Evolutionary conservation across 805 yeast species (phyloP), one percentile per base, ranked within the genome.

Genomic region (Cyberlindnera suaveolens): DNA sequence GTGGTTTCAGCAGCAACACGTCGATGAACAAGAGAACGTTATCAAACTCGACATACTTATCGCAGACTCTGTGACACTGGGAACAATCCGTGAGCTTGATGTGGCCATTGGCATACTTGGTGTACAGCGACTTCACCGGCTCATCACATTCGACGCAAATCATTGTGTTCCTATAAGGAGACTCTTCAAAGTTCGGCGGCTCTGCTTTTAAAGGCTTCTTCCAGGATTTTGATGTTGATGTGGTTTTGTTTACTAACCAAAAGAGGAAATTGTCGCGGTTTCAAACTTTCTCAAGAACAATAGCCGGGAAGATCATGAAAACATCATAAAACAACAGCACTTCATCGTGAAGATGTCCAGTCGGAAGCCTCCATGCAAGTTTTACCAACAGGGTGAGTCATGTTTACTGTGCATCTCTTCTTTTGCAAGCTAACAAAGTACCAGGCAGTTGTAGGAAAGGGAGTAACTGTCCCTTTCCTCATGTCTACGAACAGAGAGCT

Each of bases 21-120:
- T 93, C 98, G 18, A 93, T 80, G 58, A 87, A 85, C 17, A 91
- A 67, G 2, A 93, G 67, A 7, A 91, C 95, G 43, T 78, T 75
- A 61, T 93, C 99, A 50, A 79, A 82, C 61, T 93, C 99, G 27
- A 91, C 82, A 64, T 93, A 93, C 58, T 85, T 83, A 63, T 93
- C 99, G 3, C 89, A 95, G 18, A 85, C 79, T 40, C 73, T 69
- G 27, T 76, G 72, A 61, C 99, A 93, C 26, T 65, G 60, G 3
- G 76, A 65, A 57, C 98, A 93, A 29, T 80, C 80, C 0, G 95
- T 82, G 32, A 88, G 72, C 50, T 85, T 79, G 38, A 91, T 86
- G 54, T 88, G 89, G 37, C 81, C 79, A 45, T 83, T 80, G 26
- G 90, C 77, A 62, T 85, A 90, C 51, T 70, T 72, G 18, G 82